phyloP scores from a whole-genome alignment of 352 stramenopile genomes.

The Phytophthora quininea region DNA sequence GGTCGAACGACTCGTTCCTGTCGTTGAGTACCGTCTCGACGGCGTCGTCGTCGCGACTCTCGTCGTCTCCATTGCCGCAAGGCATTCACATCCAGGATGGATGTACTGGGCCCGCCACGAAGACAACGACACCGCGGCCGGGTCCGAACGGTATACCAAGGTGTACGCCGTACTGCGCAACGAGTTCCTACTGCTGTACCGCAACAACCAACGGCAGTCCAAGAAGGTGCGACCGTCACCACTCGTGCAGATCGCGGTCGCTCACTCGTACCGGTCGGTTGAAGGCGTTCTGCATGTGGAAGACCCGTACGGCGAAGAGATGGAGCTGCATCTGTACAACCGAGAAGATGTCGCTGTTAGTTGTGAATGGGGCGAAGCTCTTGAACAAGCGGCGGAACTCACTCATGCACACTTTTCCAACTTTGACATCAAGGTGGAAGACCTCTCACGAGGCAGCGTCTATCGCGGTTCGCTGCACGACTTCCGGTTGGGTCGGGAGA shows the following conservation, averaged over 20 bases:
- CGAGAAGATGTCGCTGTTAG: conserved; percentile 39
- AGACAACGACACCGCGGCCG: conserved; percentile 12
- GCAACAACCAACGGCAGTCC: conserved; percentile 49
- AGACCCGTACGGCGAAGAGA: conserved; percentile 69
- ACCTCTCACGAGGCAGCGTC: conserved; percentile 65
- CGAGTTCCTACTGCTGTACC: conserved; percentile 69
- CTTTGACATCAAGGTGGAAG: conserved; percentile 67
- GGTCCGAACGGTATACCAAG: conserved; percentile 67
- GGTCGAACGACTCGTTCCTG: conserved; percentile 31
- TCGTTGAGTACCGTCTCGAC: conserved; percentile 31
- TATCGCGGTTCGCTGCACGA: conserved; percentile 70
- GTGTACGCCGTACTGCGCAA: conserved; percentile 74
- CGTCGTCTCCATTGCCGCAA: conserved; percentile 38
- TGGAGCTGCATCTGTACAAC: conserved; percentile 80
- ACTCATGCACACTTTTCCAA: conserved; percentile 67
- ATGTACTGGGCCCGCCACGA: conserved; percentile 75
- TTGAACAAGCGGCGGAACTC: conserved; percentile 63
- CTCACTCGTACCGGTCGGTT: conserved; percentile 45
- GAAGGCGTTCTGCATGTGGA: conserved; percentile 57
- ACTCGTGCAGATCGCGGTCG: conserved; percentile 74
- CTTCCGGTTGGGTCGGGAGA: conserved; percentile 36
- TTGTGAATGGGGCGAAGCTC: conserved; percentile 47
- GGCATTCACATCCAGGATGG: conserved; percentile 59
- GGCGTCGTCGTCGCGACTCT: conserved; percentile 22
- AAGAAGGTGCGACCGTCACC: conserved; percentile 42